Conservation (phyloP, 1,284 basidiomycete species). For the Chondrostereum purpureum region DNA sequence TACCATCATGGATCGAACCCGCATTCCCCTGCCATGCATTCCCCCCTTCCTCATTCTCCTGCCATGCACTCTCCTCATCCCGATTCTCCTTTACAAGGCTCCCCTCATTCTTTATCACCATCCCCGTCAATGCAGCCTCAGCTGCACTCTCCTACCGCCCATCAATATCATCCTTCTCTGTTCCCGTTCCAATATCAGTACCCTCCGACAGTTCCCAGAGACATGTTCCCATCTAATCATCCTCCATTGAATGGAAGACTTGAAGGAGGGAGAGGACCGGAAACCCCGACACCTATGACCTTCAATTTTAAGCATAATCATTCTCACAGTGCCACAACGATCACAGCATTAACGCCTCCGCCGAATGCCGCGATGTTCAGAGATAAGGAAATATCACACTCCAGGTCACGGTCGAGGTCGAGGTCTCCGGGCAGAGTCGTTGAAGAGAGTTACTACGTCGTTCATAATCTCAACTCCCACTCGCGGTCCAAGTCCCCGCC, state of each 20-base stretch:
- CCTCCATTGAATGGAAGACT: slow-evolving; percentile 23
- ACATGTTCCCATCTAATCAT: slow-evolving; percentile 32
- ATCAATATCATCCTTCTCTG: slow-evolving; percentile 17
- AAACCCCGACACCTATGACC: slow-evolving; percentile 28
- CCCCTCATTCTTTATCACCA: slow-evolving; percentile 17
- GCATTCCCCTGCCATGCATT: no score
- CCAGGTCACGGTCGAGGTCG: slow-evolving; percentile 1
- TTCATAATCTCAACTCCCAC: slow-evolving; percentile 10
- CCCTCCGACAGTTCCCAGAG: slow-evolving; percentile 23
- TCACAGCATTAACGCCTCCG: slow-evolving; percentile 16
- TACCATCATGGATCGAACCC: no score
- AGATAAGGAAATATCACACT: not conserved
- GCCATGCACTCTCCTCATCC: slow-evolving; percentile 16
- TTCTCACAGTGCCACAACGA: slow-evolving; percentile 27
- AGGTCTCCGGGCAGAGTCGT: not conserved
- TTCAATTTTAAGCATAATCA: slow-evolving; percentile 30
- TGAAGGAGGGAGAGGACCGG: slow-evolving; percentile 22
- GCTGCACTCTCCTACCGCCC: slow-evolving; percentile 28
- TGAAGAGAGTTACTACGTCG: slow-evolving; percentile 5
- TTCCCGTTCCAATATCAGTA: slow-evolving; percentile 30
- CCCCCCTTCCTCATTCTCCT: slow-evolving; percentile 13
- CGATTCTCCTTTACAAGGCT: slow-evolving; percentile 28
- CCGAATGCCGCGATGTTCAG: slow-evolving; percentile 7
- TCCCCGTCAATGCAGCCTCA: not conserved
- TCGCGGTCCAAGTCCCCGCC: not conserved